Percentiles rank a stretch among this genome's conserved stretches.
Conservation (phyloP, 345 rosid species). For the Eucalyptus polybractea region DNA sequence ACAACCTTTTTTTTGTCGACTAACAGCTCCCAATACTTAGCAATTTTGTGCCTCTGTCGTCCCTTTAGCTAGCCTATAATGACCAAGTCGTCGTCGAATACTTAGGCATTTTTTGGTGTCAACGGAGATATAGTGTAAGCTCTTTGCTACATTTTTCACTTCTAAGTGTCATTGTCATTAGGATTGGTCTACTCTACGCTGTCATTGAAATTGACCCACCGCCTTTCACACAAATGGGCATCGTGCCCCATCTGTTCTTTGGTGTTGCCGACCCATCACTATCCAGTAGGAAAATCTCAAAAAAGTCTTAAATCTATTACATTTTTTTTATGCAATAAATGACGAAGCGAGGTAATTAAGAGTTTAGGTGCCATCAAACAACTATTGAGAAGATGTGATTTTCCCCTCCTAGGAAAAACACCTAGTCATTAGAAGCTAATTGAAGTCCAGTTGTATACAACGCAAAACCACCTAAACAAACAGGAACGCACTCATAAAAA, state of each 20-base stretch:
- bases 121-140: background rate
- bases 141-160: background rate
- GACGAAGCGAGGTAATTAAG: slow-evolving; percentile 12
- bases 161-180: background rate
- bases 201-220: background rate
- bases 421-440: background rate
- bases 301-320: too few species aligned
- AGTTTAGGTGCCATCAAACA: slow-evolving; percentile 7
- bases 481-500: too few species aligned
- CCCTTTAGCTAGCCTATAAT: background rate
- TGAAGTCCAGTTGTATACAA: background rate
- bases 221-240: background rate
- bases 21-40: background rate
- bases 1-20: background rate
- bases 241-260: background rate
- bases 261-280: background rate
- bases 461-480: background rate
- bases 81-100: background rate
- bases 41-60: background rate
- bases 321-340: too few species aligned
- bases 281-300: fast-evolving
- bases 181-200: fast-evolving
- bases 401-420: background rate
- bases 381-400: background rate
- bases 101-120: background rate